Percentiles rank a stretch among this genome's conserved stretches.
phyloP scores from a whole-genome alignment of 768 basidiomycete species.

The Lactifluus piperatus region DNA sequence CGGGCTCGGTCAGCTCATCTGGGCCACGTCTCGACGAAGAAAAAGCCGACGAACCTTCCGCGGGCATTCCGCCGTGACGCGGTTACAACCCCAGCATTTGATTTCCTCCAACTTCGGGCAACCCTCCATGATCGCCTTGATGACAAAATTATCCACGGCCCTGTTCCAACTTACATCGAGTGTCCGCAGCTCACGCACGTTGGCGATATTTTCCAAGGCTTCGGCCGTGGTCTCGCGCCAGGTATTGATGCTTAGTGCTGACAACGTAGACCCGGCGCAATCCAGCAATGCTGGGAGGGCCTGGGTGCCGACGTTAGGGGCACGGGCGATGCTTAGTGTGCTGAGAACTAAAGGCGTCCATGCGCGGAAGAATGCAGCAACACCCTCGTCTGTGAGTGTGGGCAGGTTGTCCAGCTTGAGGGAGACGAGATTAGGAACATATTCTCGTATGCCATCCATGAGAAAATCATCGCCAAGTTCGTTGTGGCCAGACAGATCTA shows the following conservation, averaged over 20 bases:
- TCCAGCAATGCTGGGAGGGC: slow-evolving; percentile 42
- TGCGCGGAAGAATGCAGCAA: slow-evolving; percentile 55
- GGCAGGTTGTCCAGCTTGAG: slow-evolving; percentile 50
- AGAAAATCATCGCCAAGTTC: slow-evolving; percentile 55
- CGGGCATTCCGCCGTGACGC: slow-evolving; percentile 38
- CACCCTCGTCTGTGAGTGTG: slow-evolving; percentile 60
- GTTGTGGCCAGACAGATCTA: slow-evolving; percentile 67
- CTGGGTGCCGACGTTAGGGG: slow-evolving; percentile 4
- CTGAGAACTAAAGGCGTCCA: slow-evolving; percentile 36
- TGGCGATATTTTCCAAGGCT: slow-evolving; percentile 32
- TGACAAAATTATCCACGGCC: slow-evolving; percentile 69
- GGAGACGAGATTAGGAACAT: slow-evolving; percentile 39
- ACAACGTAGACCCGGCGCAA: slow-evolving; percentile 55
- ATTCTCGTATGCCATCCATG: slow-evolving; percentile 44
- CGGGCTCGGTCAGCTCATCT: not conserved
- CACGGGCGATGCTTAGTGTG: slow-evolving; percentile 25
- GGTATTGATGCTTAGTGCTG: slow-evolving; percentile 64
- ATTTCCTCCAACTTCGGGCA: slow-evolving; percentile 36
- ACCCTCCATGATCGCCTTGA: slow-evolving; percentile 55
- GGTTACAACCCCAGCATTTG: slow-evolving; percentile 49
- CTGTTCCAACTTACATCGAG: slow-evolving; percentile 86
- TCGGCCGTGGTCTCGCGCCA: slow-evolving; percentile 56
- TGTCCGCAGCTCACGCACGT: slow-evolving; percentile 36
- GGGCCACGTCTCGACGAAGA: no score
- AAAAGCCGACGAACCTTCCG: slow-evolving; percentile 35